Conservation (phyloP, 768 basidiomycete genomes). For the Tulasnella calospora region DNA sequence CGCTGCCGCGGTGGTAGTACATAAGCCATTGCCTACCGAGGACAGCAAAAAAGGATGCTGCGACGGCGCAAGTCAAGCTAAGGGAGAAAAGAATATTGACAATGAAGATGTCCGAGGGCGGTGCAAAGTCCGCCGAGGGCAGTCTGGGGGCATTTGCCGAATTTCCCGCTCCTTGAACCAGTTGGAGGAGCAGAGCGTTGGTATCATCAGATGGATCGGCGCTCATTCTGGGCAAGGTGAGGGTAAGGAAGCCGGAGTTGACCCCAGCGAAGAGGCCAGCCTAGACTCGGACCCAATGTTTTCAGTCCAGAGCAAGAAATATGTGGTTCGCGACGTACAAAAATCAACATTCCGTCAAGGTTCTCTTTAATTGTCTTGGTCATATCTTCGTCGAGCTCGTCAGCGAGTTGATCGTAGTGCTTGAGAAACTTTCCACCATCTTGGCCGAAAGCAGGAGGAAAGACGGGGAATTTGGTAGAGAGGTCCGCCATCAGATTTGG, state of each 20-base stretch:
- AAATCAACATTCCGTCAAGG: background rate
- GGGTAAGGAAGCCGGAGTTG: background rate
- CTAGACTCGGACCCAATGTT: background rate
- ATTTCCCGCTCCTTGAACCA: background rate
- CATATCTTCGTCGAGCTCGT: background rate
- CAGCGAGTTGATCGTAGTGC: background rate
- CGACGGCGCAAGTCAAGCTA: background rate
- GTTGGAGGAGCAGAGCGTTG: background rate
- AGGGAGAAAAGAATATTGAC: conserved; percentile 1
- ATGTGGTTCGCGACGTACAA: background rate
- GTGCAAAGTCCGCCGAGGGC: background rate
- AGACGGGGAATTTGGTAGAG: background rate
- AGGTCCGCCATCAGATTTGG: background rate
- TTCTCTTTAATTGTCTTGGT: background rate
- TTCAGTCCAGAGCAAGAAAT: background rate
- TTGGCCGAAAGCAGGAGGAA: background rate
- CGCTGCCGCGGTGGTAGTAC: background rate
- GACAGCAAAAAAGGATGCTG: background rate
- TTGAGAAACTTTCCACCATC: background rate
- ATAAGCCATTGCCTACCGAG: background rate
- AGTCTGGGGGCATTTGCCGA: background rate
- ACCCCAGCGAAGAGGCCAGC: conserved; percentile 12
- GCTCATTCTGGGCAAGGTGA: background rate
- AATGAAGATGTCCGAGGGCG: background rate
- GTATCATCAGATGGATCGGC: conserved; percentile 5